Conservation (phyloP, 2,329 filamentous ascomycete genomes). For the Gaeumannomyces sp. region DNA sequence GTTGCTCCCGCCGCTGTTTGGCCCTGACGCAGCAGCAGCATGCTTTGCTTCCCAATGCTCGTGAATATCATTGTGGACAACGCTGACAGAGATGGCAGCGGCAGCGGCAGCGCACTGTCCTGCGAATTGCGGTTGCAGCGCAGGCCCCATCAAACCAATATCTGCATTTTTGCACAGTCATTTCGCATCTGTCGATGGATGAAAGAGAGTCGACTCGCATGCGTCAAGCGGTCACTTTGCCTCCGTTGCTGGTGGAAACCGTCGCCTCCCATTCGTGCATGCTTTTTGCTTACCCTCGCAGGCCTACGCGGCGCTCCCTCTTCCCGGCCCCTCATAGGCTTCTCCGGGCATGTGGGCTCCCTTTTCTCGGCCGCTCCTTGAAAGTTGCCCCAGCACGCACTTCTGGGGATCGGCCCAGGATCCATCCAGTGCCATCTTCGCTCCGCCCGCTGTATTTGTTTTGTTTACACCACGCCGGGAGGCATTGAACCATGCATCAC, state of each 20-base stretch:
- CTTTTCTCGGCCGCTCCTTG: neutral
- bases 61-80: no score
- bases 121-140: neutral
- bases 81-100: no score
- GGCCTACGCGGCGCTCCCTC: neutral
- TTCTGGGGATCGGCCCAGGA: neutral
- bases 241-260: neutral
- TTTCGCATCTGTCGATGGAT: neutral
- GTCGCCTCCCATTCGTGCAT: neutral
- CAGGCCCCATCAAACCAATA: neutral
- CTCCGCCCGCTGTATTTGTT: neutral
- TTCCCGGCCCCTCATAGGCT: neutral
- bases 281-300: neutral
- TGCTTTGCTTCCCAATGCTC: no score
- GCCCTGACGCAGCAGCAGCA: neutral
- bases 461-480: neutral
- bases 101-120: neutral
- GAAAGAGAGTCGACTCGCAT: neutral
- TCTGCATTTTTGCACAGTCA: neutral
- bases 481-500: neutral
- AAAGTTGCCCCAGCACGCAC: neutral
- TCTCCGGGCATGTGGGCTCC: no score
- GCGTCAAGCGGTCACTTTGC: no score
- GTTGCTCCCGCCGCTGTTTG: neutral
- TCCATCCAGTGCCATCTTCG: neutral